These are phyloP conservation scores for Talaromyces sp. DNA, from an alignment of 2,329 filamentous ascomycete species.

Conservation along the genomic window DNA sequence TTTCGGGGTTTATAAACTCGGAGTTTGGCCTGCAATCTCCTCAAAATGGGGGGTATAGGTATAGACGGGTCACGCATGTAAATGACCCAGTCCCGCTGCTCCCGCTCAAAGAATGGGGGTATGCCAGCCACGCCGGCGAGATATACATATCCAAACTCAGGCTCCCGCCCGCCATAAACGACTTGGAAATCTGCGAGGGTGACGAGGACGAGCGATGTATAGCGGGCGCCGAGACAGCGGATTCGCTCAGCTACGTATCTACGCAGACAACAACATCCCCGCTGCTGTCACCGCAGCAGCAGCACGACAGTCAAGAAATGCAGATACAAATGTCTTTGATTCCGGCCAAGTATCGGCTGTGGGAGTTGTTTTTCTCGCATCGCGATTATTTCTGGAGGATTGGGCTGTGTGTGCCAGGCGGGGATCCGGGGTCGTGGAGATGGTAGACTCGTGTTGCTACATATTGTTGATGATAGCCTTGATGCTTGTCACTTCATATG, in stretches of 20 bases:
- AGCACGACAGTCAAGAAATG: neutral
- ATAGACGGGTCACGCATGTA: conserved; percentile 76
- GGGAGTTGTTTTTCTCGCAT: conserved; percentile 90
- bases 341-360: conserved; percentile 65
- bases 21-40: conserved; percentile 39
- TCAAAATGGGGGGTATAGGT: conserved; percentile 28
- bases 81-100: conserved; percentile 86
- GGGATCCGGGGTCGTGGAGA: conserved; percentile 33
- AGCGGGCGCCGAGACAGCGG: conserved; percentile 47
- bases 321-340: conserved; percentile 16
- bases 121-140: conserved; percentile 77
- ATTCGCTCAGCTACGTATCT: neutral
- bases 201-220: conserved; percentile 68
- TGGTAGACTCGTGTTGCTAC: neutral
- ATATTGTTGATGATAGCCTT: neutral
- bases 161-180: conserved; percentile 61
- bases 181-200: conserved; percentile 68
- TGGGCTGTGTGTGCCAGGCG: conserved; percentile 80
- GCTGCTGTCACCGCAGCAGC: neutral
- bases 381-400: conserved; percentile 95
- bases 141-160: conserved; percentile 71
- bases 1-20: conserved; percentile 51
- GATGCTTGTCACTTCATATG: neutral
- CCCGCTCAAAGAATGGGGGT: conserved; percentile 84
- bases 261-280: neutral